These are phyloP conservation scores for Gloeostereum incarnatum DNA, from an alignment of 768 basidiomycete species.

Conservation along the genomic window DNA sequence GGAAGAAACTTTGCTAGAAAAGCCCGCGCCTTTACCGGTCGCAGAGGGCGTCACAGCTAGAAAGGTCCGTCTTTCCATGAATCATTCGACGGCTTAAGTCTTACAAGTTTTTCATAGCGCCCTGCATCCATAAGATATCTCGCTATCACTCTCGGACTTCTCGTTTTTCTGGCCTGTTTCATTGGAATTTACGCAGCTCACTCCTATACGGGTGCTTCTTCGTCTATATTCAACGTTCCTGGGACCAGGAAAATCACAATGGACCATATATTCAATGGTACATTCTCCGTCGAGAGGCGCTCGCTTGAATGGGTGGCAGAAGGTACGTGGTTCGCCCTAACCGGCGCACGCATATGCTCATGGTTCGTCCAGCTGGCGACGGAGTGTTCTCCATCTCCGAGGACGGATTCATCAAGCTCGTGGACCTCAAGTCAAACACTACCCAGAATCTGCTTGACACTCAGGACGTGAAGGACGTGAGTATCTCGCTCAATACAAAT, in stretches of 20 bases:
- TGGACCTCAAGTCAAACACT: constrained; percentile 70
- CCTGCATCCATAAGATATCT: constrained; percentile 51
- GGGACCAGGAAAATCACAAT: constrained; percentile 67
- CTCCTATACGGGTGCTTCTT: constrained; percentile 51
- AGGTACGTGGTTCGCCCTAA: constrained; percentile 39
- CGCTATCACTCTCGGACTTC: constrained; percentile 45
- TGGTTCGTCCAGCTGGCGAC: constrained; percentile 63
- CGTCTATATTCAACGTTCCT: constrained; percentile 36
- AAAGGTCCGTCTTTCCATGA: no score
- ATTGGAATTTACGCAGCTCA: constrained; percentile 76
- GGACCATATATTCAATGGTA: constrained; percentile 91
- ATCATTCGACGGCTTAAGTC: no score
- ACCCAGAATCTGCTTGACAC: constrained; percentile 52
- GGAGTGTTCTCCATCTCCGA: constrained; percentile 74
- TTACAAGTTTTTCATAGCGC: no score
- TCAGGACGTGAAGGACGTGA: constrained; percentile 58
- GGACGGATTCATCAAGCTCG: constrained; percentile 62
- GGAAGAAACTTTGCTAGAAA: constrained; percentile 27
- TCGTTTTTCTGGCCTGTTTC: constrained; percentile 51
- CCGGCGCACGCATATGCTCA: background rate
- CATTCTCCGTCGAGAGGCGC: constrained; percentile 45
- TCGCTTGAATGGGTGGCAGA: constrained; percentile 83
- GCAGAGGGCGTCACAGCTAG: no score
- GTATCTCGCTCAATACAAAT: no score
- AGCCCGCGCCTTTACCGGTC: no score